Evolutionary conservation across 169 alveolate genomes (phyloP), one percentile per base, ranked within the genome.

Genomic region (Babesia ovata): DNA sequence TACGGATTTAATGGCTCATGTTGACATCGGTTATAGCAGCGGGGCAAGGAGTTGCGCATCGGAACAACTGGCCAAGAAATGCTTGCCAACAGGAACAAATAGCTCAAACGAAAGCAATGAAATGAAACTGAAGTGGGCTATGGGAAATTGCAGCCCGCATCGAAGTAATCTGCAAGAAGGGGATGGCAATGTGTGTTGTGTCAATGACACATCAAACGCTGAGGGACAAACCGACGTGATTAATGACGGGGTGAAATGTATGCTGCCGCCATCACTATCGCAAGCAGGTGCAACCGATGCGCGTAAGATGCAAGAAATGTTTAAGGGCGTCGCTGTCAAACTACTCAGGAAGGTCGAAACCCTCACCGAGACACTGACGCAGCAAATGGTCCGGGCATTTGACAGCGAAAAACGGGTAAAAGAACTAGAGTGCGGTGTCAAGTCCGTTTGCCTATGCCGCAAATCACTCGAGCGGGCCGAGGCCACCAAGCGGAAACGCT

Each of bases 341-440:
- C 50, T 69, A 13, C 69, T 70, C 50, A 52, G 63, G 53, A 79
- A 71, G 66, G 84, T 21, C n/a, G 58, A 50, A 4, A 16, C 71
- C 22, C 78, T 79, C 29, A 49, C 69, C 36, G 84, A 79, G 19
- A 63, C 63, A 42, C 83, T 79, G 16, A 79, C 63, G 69, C 69
- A 79, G 46, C 59, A 70, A n/a, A 84, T 79, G 12, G 67, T 72
- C 28, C 73, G 67, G 26, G 62, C 73, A 21, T 71, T 66, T 74
- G 66, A 45, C 9, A 21, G 29, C 58, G 62, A 75, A 60, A 45
- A 63, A 42, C 14, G 48, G 65, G 62, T 75, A 24, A 56, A 69
- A 4, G 46, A 63, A 50, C 72, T 77, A 50, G 45, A 56, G 60
- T 46, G 70, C 7, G n/a, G 24, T 1, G 11, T 42, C 6, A 42